Base-by-base conservation (phyloP, 495 filamentous ascomycete species). In the Hypoxylon perforatum region DNA sequence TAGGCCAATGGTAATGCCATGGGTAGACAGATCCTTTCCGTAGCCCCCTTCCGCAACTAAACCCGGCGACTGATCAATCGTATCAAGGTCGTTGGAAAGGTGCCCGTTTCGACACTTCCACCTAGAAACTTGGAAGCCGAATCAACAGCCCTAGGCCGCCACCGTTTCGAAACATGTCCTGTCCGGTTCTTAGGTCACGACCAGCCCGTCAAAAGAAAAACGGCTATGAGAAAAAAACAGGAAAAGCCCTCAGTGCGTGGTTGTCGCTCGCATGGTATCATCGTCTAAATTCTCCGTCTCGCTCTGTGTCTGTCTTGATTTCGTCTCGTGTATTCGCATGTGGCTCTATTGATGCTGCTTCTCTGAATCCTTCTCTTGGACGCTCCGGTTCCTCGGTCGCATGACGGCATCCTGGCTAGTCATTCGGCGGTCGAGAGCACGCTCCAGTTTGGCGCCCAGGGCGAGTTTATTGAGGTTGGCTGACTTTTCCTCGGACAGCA, bases 391-490 rank as follows among this genome's bases (percentile, higher is more conserved):
- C 71, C 79, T 80, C 48, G 80, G 78, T 49, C 89, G 86, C 86
- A 96, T 94, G 57, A 91, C 88, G 45, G 95, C 96, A 77, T 99
- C 95, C 75, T 99, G 95, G 69, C 90, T 76, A 21, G 85, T 90
- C 93, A 98, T 96, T 68, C 95, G 87, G 69, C 95, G 83, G 55
- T 88, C 91, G 36, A 99, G 87, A 11, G 95, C 95, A 38, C 95
- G 89, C 75, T 99, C 95, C 39, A 98, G 85, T 79, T 97, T 98
- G 38, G 95, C 94, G 44, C 93, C 91, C 41, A 98, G 84, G 25
- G 94, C 94, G 57, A 98, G 81, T 79, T 97, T 96, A 78, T 88
- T 91, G 72, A 97, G 77, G 75, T 91, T 91, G 63, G 91, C 92
- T 49, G 82, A 88, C 84, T 98, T 97, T 78, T 96, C 88, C 36